These are phyloP conservation scores for Saccharomycopsis fodiens DNA, from an alignment of 805 yeast species.

Conservation along the genomic window DNA sequence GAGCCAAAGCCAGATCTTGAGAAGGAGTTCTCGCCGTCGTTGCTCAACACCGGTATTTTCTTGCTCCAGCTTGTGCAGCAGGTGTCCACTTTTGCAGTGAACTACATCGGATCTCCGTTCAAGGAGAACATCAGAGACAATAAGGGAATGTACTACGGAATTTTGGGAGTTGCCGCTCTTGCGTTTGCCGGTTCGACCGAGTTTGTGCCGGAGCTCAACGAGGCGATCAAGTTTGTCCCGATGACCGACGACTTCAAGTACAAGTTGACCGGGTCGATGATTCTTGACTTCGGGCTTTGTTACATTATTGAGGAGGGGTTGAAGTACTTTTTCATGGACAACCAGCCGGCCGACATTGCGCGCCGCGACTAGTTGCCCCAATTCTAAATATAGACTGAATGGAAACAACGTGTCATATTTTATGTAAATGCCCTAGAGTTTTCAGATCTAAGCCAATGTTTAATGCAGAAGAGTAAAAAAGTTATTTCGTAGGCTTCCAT, in stretches of 20 bases:
- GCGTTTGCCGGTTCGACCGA: slow-evolving; percentile 92
- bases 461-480: too few relatives aligned
- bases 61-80: slow-evolving; percentile 92
- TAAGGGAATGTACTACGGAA: slow-evolving; percentile 95
- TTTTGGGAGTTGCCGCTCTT: slow-evolving; percentile 81
- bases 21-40: slow-evolving; percentile 78
- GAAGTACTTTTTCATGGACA: slow-evolving; percentile 83
- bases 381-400: too few relatives aligned
- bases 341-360: slow-evolving; percentile 89
- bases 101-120: slow-evolving; percentile 95
- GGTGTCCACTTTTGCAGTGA: slow-evolving; percentile 95
- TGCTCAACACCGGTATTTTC: slow-evolving; percentile 93
- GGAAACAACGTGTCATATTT: too few relatives aligned
- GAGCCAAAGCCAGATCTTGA: slow-evolving; percentile 86
- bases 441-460: too few relatives aligned
- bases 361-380: too few relatives aligned
- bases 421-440: too few relatives aligned
- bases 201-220: slow-evolving; percentile 88
- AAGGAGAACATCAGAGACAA: slow-evolving; percentile 85
- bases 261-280: slow-evolving; percentile 65
- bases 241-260: slow-evolving; percentile 69
- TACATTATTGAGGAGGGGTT: slow-evolving; percentile 74
- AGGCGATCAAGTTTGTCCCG: slow-evolving; percentile 85
- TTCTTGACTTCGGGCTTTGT: slow-evolving; percentile 68
- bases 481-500: too few relatives aligned